A percentile compares a stretch with the other conserved stretches of the same genome.
Evolutionary conservation across 495 filamentous ascomycete species (phyloP).

Genomic region (Xylaria grammica): DNA sequence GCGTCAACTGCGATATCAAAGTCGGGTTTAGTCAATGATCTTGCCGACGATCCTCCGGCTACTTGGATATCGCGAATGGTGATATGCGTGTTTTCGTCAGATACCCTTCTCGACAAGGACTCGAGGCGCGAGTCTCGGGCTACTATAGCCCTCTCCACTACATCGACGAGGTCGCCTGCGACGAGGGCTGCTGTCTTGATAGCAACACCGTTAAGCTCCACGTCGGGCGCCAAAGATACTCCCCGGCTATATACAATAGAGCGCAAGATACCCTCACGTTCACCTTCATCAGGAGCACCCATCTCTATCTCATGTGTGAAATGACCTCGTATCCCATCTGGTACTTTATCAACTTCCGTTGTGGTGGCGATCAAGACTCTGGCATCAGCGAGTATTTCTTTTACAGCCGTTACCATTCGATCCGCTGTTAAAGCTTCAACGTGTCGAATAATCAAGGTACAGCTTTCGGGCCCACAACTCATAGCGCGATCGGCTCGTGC

Average conservation of each 20-base stretch:
- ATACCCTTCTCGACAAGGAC: slow-evolving; percentile 56
- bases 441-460: slow-evolving; percentile 82
- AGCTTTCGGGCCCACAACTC: slow-evolving; percentile 81
- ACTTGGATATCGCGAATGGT: slow-evolving; percentile 81
- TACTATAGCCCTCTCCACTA: slow-evolving; percentile 85
- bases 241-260: slow-evolving; percentile 77
- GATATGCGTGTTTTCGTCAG: slow-evolving; percentile 50
- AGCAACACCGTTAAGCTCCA: slow-evolving; percentile 81
- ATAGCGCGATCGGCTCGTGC: slow-evolving; percentile 87
- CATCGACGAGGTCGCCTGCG: slow-evolving; percentile 90
- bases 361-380: slow-evolving; percentile 91
- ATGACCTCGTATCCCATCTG: slow-evolving; percentile 84
- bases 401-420: slow-evolving; percentile 81
- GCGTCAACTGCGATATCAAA: slow-evolving; percentile 91
- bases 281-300: slow-evolving; percentile 87
- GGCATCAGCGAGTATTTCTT: slow-evolving; percentile 72
- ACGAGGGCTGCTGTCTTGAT: slow-evolving; percentile 96
- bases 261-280: slow-evolving; percentile 83
- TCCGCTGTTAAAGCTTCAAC: slow-evolving; percentile 91
- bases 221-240: slow-evolving; percentile 74
- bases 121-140: slow-evolving; percentile 77
- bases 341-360: slow-evolving; percentile 90
- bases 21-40: slow-evolving; percentile 81
- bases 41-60: slow-evolving; percentile 82
- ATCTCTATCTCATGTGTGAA: slow-evolving; percentile 98